Conservation (phyloP, 2,329 filamentous ascomycete species). For the Emericellopsis cladophorae region DNA sequence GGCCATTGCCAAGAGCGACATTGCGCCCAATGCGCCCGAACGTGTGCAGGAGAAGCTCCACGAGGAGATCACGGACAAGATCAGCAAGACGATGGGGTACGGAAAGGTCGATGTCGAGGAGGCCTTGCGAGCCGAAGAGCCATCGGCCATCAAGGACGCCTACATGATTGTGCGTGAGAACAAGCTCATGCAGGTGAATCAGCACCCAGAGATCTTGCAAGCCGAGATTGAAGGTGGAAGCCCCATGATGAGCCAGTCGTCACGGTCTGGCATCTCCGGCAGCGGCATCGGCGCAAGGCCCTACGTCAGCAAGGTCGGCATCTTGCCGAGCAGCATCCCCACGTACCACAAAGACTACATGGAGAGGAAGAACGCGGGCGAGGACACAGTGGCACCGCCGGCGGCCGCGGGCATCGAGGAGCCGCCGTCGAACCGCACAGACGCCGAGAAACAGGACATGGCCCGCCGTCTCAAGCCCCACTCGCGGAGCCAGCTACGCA, state of each 20-base stretch:
- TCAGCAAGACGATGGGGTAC: conserved; percentile 97
- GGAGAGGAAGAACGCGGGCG: conserved; percentile 51
- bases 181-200: conserved; percentile 85
- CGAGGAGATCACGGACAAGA: conserved; percentile 84
- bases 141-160: conserved; percentile 96
- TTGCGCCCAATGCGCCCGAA: conserved; percentile 66
- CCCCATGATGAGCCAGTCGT: conserved; percentile 41
- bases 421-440: conserved; percentile 37
- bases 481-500: conserved; percentile 54
- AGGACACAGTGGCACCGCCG: conserved; percentile 27
- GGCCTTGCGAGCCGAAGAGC: conserved; percentile 80
- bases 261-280: conserved; percentile 39
- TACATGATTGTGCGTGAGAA: conserved; percentile 98
- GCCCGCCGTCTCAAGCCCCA: conserved; percentile 77
- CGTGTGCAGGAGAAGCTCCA: conserved; percentile 83
- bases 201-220: conserved; percentile 18
- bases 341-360: conserved; percentile 87
- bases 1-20: conserved; percentile 70
- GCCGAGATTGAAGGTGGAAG: conserved; percentile 27
- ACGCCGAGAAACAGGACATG: conserved; percentile 71
- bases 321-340: conserved; percentile 82
- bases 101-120: conserved; percentile 91
- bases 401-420: conserved; percentile 33
- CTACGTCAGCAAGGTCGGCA: conserved; percentile 75
- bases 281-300: conserved; percentile 35